These are phyloP conservation scores for Sisymbrium irio DNA, from an alignment of 345 rosid genomes.

Conservation along the genomic window DNA sequence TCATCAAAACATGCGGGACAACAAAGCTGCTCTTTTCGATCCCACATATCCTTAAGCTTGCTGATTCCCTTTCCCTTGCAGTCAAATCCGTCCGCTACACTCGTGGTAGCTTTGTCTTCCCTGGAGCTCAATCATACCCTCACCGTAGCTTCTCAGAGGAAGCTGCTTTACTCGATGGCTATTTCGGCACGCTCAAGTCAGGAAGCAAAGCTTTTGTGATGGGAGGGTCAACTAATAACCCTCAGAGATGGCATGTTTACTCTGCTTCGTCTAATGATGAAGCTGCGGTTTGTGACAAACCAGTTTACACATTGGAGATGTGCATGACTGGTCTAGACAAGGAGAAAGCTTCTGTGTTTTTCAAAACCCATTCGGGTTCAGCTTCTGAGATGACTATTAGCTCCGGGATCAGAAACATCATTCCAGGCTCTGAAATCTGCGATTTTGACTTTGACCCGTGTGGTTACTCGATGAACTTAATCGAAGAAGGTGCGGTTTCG, in stretches of 20 bases:
- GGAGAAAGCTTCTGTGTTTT: constrained; percentile 55
- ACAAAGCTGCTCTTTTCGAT: constrained; percentile 71
- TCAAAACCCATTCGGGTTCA: constrained; percentile 42
- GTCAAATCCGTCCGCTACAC: constrained; percentile 59
- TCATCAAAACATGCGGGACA: constrained; percentile 90
- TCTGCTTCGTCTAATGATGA: constrained; percentile 50
- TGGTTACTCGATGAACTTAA: constrained; percentile 78
- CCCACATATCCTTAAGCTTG: constrained; percentile 56
- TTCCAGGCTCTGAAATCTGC: constrained; percentile 61
- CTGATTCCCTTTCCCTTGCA: constrained; percentile 50
- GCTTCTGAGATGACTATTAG: constrained; percentile 53
- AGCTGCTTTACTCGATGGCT: constrained; percentile 64
- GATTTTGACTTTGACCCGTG: constrained; percentile 81
- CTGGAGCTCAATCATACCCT: constrained; percentile 65
- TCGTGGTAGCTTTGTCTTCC: constrained; percentile 69
- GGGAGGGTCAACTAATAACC: constrained; percentile 40
- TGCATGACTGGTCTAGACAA: constrained; percentile 79
- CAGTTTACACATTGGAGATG: constrained; percentile 71
- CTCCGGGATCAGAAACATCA: constrained; percentile 76
- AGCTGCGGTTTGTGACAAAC: neutral
- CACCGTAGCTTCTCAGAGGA: constrained; percentile 78
- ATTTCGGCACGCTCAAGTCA: constrained; percentile 52
- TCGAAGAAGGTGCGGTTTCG: constrained; percentile 68
- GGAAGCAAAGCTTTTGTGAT: constrained; percentile 65
- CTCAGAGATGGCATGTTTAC: constrained; percentile 78